A percentile compares a stretch with the other conserved stretches of the same genome.
phyloP scores from a whole-genome alignment of 2,329 filamentous ascomycete genomes.

The Diaporthe capsici region DNA sequence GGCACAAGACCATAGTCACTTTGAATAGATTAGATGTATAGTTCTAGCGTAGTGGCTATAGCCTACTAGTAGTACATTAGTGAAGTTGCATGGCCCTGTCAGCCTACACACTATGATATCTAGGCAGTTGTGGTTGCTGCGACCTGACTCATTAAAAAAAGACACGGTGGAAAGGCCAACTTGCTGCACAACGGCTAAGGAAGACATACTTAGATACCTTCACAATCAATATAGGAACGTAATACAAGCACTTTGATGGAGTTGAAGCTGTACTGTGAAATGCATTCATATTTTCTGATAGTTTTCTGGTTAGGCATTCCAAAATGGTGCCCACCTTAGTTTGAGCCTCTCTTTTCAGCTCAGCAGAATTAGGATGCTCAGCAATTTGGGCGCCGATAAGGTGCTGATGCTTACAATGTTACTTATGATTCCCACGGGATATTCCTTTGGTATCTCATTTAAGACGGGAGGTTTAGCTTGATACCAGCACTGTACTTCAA shows the following conservation, averaged over 20 bases:
- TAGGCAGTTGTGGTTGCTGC: no score
- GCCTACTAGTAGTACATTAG: neutral
- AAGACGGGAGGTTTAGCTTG: neutral
- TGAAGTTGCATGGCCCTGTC: neutral
- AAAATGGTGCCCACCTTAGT: neutral
- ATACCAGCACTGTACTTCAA: neutral
- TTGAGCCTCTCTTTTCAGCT: neutral
- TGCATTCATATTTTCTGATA: neutral
- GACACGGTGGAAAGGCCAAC: neutral
- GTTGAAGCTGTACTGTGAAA: neutral
- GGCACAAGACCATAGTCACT: neutral
- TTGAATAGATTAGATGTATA: neutral
- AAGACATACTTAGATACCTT: neutral
- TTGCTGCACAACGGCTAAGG: neutral
- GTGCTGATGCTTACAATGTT: neutral
- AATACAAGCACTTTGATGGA: neutral
- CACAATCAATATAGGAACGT: no score
- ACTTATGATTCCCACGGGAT: neutral
- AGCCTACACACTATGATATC: neutral
- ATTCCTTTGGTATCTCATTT: neutral
- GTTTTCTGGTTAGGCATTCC: neutral
- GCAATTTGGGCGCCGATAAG: neutral
- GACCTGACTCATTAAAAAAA: no score
- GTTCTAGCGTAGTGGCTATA: neutral
- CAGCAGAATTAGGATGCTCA: neutral